phyloP scores from a whole-genome alignment of 1,139 yeast genomes.

The Zygosaccharomyces sapae region DNA sequence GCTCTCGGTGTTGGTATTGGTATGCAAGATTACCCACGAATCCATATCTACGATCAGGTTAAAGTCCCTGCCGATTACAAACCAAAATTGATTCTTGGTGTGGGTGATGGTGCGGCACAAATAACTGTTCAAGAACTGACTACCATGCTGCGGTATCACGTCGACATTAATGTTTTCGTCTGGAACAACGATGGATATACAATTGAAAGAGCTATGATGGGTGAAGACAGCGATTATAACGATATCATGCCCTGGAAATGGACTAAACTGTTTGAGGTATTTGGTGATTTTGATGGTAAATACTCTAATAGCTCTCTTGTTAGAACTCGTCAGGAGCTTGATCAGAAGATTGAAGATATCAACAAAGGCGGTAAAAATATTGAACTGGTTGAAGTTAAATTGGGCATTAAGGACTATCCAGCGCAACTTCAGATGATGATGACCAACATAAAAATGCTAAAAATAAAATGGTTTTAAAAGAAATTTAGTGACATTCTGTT shows the following conservation, averaged over 20 bases:
- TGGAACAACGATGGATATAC: conserved; percentile 84
- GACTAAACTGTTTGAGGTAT: conserved; percentile 58
- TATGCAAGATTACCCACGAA: conserved; percentile 45
- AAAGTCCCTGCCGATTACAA: conserved; percentile 38
- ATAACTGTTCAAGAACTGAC: conserved; percentile 84
- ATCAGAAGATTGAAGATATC: conserved; percentile 17
- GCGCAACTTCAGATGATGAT: conserved; percentile 30
- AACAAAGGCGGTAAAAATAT: conserved; percentile 39
- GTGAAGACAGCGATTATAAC: conserved; percentile 70
- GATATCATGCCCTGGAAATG: conserved; percentile 85
- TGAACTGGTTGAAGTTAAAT: conserved; percentile 62
- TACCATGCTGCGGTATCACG: conserved; percentile 55
- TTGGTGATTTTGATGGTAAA: conserved; percentile 51
- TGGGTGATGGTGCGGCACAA: conserved; percentile 91
- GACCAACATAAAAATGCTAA: conserved; percentile 3
- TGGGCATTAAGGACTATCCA: conserved; percentile 69
- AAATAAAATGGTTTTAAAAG: too few relatives aligned
- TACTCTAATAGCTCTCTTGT: conserved; percentile 16
- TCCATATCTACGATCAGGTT: conserved; percentile 17
- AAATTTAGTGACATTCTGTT: background rate
- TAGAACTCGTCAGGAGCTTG: conserved; percentile 18
- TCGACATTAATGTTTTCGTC: conserved; percentile 61
- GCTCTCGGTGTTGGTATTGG: conserved; percentile 76
- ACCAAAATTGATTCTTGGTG: conserved; percentile 58
- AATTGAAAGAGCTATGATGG: conserved; percentile 77